Evolutionary conservation across 768 basidiomycete species (phyloP), one percentile per base, ranked within the genome.

Genomic region (Tricholoma saponaceum): DNA sequence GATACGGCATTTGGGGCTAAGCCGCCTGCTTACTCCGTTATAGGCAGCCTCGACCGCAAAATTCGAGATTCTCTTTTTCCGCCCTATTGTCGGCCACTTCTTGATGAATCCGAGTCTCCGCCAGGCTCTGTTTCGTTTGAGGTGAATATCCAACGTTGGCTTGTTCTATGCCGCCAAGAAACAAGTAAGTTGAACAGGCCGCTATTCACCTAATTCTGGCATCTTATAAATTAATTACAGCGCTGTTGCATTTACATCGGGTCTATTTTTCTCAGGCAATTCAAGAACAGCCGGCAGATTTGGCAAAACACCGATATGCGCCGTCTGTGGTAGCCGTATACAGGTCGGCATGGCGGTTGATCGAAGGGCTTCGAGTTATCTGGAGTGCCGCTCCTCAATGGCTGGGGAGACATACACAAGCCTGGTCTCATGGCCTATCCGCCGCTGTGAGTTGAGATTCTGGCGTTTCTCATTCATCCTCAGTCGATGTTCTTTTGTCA

Each of bases 281-380:
- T n/a, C 79, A 81, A 52, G 86, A 88, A 47, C 72, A 74, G 47
- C 83, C 84, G 0, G 61, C 70, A 6, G 84, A 88, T 54, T 73
- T 83, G 2, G 72, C 85, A 50, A 77, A 77, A 56, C 87, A 89
- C 63, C 78, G 74, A 62, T 89, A 83, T 66, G 77, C 83, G 0
- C 83, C 84, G 0, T 91, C 89, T 1, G 84, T 89, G 6, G 78
- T 87, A 68, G 85, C 89, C 0, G 81, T 83, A 14, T 90, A 87
- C 69, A 84, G 87, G 2, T 86, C 86, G 1, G 84, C 87, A 3
- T 89, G 86, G 83, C 74, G 87, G 12, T 64, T 89, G 25, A 80
- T 84, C 37, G 74, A 80, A 47, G 75, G 76, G 0, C 70, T 86
- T 51, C 70, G 71, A 14, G 66, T 76, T n/a, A 69, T 76, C 0